A percentile compares a stretch with the other conserved stretches of the same genome.
These are phyloP conservation scores for Calvatia gigantea DNA, from an alignment of 768 basidiomycete species.

Conservation along the genomic window DNA sequence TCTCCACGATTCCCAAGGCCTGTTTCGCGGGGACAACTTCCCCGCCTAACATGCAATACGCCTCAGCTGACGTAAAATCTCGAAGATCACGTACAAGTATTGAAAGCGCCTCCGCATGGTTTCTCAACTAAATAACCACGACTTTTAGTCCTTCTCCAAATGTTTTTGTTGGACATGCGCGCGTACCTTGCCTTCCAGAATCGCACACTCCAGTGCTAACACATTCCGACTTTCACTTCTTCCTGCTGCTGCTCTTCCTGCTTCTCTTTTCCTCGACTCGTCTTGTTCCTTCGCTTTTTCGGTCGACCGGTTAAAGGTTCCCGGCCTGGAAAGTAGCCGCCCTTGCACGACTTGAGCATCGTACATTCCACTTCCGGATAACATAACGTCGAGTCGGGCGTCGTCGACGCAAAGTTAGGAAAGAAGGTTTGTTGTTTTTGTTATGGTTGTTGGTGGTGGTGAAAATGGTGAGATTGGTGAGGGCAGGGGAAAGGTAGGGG, in stretches of 20 bases:
- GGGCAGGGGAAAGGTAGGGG: slow-evolving; percentile 19
- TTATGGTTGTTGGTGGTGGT: not conserved
- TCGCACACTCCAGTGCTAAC: slow-evolving; percentile 70
- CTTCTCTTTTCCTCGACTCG: not conserved
- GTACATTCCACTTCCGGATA: slow-evolving; percentile 74
- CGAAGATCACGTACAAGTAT: slow-evolving; percentile 66
- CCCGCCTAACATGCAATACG: slow-evolving; percentile 82
- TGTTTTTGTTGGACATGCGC: not conserved
- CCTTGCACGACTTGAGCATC: slow-evolving; percentile 47
- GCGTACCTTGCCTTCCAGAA: slow-evolving; percentile 74
- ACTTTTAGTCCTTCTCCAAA: not conserved
- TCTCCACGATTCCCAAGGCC: slow-evolving; percentile 46
- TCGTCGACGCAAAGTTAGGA: slow-evolving; percentile 78
- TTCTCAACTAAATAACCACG: slow-evolving; percentile 25
- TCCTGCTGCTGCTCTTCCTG: not conserved
- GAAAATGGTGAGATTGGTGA: not conserved
- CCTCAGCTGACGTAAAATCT: slow-evolving; percentile 77
- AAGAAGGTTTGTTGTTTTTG: slow-evolving; percentile 48
- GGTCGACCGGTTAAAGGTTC: no score
- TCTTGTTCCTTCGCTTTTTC: no score
- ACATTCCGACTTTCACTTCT: slow-evolving; percentile 28
- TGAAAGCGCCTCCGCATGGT: slow-evolving; percentile 62
- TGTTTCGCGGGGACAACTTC: slow-evolving; percentile 63
- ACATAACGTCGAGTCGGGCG: slow-evolving; percentile 72
- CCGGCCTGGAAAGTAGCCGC: slow-evolving; percentile 29